Base-by-base conservation (phyloP, 2,329 filamentous ascomycete genomes). In the Cadophora sp. region DNA sequence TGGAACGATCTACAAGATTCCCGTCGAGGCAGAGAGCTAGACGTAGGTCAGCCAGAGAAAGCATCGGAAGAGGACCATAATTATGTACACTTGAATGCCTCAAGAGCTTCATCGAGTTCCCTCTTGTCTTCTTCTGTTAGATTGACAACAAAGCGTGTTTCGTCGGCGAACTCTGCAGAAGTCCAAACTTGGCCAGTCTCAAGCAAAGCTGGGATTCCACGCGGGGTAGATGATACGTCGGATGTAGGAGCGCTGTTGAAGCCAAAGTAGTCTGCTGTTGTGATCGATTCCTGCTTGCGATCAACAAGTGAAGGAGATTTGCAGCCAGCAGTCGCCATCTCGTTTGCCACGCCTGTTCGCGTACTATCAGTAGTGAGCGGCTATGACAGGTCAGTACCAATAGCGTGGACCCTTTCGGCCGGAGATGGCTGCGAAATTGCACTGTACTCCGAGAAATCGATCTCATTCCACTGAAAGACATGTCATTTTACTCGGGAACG, bases 1-100 rank as follows among this genome's bases (percentile, higher is more conserved):
- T 81, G 2, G 27, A n/a, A 8, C 31, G 37, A 26, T 50, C 62
- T 8, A 69, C 67, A 24, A 55, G 22, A 26, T 65, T n/a, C 46
- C 67, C 67, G 43, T 67, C 60, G 14, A 71, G 60, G 27, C 64
- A 62, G 16, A 67, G 65, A 9, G 37, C 69, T 71, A 31, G 12
- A 40, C 29, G 26, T 16, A 27, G 16, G 26, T 53, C 50, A 58
- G 55, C 16, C 29, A 12, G 24, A 48, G 19, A 4, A 22, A 16
- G 5, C 29, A 24, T 24, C 43, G 31, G 1, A 66, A 26, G 12
- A 16, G 16, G n/a, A 27, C 6, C 4, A 9, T 46, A 46, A 8
- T 14, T 3, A 8, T 22, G 7, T 63, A 69, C 67, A 53, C 66
- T 64, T 67, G 60, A 69, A 69, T 1, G 48, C 24, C n/a, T 59